Percentiles rank a stretch among this genome's conserved stretches.
phyloP scores from a whole-genome alignment of 2,329 filamentous ascomycete genomes.

The Gremmenia infestans region DNA sequence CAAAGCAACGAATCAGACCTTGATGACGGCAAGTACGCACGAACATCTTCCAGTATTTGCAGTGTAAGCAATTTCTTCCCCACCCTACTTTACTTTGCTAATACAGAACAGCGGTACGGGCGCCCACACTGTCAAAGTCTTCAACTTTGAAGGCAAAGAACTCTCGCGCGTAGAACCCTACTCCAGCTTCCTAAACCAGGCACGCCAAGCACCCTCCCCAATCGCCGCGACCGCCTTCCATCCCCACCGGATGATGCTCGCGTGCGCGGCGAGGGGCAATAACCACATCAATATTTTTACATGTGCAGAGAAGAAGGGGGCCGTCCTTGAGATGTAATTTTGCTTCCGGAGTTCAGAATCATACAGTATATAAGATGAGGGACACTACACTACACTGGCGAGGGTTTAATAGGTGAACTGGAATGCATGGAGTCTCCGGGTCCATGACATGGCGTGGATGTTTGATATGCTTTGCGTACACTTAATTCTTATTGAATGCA shows the following conservation, averaged over 20 bases:
- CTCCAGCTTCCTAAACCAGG: conserved; percentile 79
- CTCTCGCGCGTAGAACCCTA: conserved; percentile 86
- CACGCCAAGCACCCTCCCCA: conserved; percentile 59
- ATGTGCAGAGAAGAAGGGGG: conserved; percentile 49
- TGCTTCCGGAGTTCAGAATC: not conserved
- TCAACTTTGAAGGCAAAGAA: conserved; percentile 77
- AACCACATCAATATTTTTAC: conserved; percentile 86
- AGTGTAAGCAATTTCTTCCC: conserved; percentile 56
- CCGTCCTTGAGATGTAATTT: not conserved
- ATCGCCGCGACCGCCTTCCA: conserved; percentile 92
- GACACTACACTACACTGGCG: not conserved
- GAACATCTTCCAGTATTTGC: conserved; percentile 96
- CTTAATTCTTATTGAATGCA: not conserved
- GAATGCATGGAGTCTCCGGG: not conserved
- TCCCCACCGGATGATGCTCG: conserved; percentile 87
- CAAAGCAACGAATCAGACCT: conserved; percentile 67
- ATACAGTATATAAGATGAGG: not conserved
- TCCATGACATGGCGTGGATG: not conserved
- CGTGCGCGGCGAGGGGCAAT: conserved; percentile 80
- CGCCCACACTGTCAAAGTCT: conserved; percentile 82
- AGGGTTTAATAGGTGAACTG: not conserved
- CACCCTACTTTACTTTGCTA: conserved; percentile 13
- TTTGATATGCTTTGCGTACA: not conserved
- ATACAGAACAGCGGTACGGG: conserved; percentile 67
- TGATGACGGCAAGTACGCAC: conserved; percentile 85